phyloP scores from a whole-genome alignment of 495 filamentous ascomycete species.

The Aspergillus saccharolyticus region DNA sequence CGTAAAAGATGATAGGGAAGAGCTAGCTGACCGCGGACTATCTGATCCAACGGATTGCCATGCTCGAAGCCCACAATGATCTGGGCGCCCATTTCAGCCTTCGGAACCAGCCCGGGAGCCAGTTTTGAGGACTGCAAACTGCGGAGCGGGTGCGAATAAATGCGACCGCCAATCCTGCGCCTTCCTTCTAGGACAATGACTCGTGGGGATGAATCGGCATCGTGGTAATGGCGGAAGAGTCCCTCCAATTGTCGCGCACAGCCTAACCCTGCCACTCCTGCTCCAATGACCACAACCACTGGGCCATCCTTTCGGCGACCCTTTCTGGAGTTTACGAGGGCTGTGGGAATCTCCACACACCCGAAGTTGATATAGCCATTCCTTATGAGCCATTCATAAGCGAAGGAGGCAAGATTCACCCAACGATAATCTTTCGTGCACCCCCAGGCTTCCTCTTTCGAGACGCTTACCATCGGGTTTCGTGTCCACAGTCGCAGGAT shows the following conservation, averaged over 20 bases:
- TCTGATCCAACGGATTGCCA: constrained; percentile 86
- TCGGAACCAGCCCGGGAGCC: constrained; percentile 54
- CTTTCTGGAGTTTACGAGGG: constrained; percentile 35
- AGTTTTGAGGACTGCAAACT: constrained; percentile 48
- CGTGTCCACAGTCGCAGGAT: constrained; percentile 86
- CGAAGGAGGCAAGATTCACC: constrained; percentile 82
- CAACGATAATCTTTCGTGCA: constrained; percentile 89
- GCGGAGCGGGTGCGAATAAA: constrained; percentile 83
- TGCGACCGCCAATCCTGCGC: constrained; percentile 82
- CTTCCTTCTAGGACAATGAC: constrained; percentile 85
- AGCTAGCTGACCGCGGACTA: constrained; percentile 86
- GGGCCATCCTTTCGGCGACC: constrained; percentile 46
- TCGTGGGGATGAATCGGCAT: constrained; percentile 59
- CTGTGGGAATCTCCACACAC: constrained; percentile 63
- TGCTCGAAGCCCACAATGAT: constrained; percentile 96
- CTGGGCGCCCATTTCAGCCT: constrained; percentile 93
- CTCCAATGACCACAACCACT: constrained; percentile 85
- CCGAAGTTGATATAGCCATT: constrained; percentile 97
- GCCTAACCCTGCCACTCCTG: constrained; percentile 86
- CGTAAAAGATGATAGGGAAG: constrained; percentile 78
- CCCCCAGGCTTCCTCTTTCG: constrained; percentile 81
- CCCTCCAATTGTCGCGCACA: constrained; percentile 89
- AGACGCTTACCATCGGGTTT: constrained; percentile 85
- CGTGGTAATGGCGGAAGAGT: constrained; percentile 70
- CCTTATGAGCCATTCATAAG: constrained; percentile 87